Evolutionary conservation across 2,329 filamentous ascomycete species (phyloP), one percentile per base, ranked within the genome.

Genomic region (Didymella glomerata): DNA sequence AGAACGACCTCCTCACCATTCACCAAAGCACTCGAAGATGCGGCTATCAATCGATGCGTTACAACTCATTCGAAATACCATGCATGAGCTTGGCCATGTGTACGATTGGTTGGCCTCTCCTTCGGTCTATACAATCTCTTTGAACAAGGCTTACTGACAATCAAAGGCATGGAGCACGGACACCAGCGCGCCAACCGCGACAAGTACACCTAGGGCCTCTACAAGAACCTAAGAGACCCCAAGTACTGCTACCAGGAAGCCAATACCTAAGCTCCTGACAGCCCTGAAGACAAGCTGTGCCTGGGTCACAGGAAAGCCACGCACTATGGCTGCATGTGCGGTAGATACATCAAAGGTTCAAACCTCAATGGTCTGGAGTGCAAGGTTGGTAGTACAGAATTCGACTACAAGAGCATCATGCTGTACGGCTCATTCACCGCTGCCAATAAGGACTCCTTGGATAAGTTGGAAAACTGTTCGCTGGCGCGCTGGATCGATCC

Each of bases 141-240:
- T 28, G 27, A 28, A 28, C 8, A 28, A 8, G 27, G 10, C 27
- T 28, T 28, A 28, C 5, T 9, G 27, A 28, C 27, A 28, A 28
- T 28, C 27, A 0, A 1, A 57, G 55, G 49, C 16, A 60, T 64
- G 60, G 44, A 46, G 11, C 50, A 62, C 16, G 49, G 60, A 30
- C 53, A 62, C 30, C 50, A 55, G 20, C 49, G 53, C 14, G 4
- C 28, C 16, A 44, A 60, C 28, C 22, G 53, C 50, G 56, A 64
- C 48, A 53, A 42, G 16, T 55, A 57, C n/a, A 30, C 57, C 11
- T 22, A 55, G 6, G 32, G 57, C 47, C n/a, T 40, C 3, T 48
- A 57, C 28, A 30, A 32, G 7, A 25, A 27, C 9, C 30, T 55
- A 0, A 20, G 24, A 11, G 38, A 62, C n/a, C 34, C 42, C 20